Percentiles rank a stretch among this genome's conserved stretches.
Evolutionary conservation across 176 grass and related monocot species (phyloP).

Genomic region (Ensete ventricosum): DNA sequence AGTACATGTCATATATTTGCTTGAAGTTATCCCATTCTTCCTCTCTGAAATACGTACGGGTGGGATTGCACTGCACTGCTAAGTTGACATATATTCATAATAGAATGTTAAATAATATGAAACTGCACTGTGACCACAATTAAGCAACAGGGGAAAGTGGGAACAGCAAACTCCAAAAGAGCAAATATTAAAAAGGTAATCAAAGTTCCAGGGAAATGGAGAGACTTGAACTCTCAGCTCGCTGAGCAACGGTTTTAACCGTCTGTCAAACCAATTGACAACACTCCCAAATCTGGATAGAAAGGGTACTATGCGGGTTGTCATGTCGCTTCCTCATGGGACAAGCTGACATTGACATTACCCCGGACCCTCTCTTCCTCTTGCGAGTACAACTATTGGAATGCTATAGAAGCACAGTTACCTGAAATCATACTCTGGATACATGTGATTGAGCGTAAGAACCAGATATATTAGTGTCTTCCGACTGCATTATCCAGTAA

Average conservation of each 20-base stretch:
- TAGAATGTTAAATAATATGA: constrained; percentile 51
- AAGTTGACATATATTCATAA: constrained; percentile 34
- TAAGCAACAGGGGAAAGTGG: neutral
- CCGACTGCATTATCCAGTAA: constrained; percentile 33
- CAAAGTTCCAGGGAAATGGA: constrained; percentile 79
- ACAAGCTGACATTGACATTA: constrained; percentile 92
- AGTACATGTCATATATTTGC: constrained; percentile 60
- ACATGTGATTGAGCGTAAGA: constrained; percentile 75
- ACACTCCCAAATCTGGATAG: constrained; percentile 72
- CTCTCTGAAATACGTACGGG: constrained; percentile 90
- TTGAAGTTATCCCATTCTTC: constrained; percentile 86
- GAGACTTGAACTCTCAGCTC: constrained; percentile 99
- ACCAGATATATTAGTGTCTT: constrained; percentile 96
- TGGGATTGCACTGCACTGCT: constrained; percentile 86
- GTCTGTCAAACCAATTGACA: constrained; percentile 99
- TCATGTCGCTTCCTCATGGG: constrained; percentile 9
- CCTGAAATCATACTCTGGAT: constrained; percentile 99
- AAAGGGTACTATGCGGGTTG: constrained; percentile 45
- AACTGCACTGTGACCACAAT: constrained; percentile 30
- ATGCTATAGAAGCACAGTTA: constrained; percentile 39
- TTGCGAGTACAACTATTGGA: neutral
- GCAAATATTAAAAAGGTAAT: constrained; percentile 13
- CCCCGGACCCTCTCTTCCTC: constrained; percentile 86
- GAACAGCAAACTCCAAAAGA: neutral
- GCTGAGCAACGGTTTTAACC: constrained; percentile 85